Evolutionary conservation across 108 stramenopile species (phyloP), one percentile per base, ranked within the genome.

Genomic region (Parmales sp.): DNA sequence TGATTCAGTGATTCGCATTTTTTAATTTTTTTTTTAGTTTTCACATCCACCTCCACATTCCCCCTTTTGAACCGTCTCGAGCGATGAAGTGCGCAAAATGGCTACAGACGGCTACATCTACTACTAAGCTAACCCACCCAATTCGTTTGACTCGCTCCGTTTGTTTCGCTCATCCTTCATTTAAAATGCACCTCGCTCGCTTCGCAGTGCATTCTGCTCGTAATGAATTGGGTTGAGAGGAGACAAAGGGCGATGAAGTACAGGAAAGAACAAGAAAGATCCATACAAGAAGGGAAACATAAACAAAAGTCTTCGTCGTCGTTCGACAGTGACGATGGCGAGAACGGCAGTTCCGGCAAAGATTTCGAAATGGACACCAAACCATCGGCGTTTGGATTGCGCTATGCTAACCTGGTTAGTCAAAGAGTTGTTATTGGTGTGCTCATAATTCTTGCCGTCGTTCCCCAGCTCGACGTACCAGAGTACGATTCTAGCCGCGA

Each of bases 381-480:
- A 34, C 54, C 54, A 4, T 60, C 54, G 16, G 31, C 20, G 31
- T 60, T 60, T 20, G 54, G 54, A 13, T 34, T 60, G 31, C 29
- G 36, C 31, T 60, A 60, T 34, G 54, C 54, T 34, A 60, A 60
- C 54, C 31, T 60, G 28, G 54, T 60, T 4, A 34, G 29, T 34
- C 54, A 60, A 16, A 28, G 54, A 16, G 54, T 60, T 34, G 54
- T 60, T 4, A 60, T 60, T 3, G 54, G 54, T 16, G 54, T 60
- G 13, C 26, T 60, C 31, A 5, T 60, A 13, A 60, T 60, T 34
- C 26, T 60, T 28, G 54, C 54, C 54, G 54, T 60, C 2, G 54
- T 60, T 34, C 54, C 54, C 26, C 54, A 60, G 54, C 54, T 60
- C 29, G 54, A 60, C n/a, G 54, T 60, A 2, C 54, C 29, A 60